These are phyloP conservation scores for Discostella pseudostelligera DNA, from an alignment of 108 stramenopile genomes.

Conservation along the genomic window DNA sequence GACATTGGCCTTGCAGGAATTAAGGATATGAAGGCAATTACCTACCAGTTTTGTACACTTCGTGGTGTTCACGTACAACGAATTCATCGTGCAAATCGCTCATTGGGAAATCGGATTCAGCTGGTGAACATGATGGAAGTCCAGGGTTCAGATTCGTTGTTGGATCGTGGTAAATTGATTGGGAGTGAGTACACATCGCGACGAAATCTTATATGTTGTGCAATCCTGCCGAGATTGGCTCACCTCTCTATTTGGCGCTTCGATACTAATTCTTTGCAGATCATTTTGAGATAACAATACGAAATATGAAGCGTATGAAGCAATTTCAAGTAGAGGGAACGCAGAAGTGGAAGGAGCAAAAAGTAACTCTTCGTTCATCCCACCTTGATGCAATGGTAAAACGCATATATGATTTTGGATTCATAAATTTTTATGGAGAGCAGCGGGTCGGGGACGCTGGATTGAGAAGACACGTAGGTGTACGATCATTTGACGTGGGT, in stretches of 20 bases:
- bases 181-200: slow-evolving; percentile 42
- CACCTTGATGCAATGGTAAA: slow-evolving; percentile 60
- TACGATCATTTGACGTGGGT: slow-evolving; percentile 79
- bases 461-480: slow-evolving; percentile 49
- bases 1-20: slow-evolving; percentile 84
- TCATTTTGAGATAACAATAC: slow-evolving; percentile 61
- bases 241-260: background rate
- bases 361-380: slow-evolving; percentile 37
- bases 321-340: slow-evolving; percentile 19
- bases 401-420: slow-evolving; percentile 56
- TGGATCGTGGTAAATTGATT: slow-evolving; percentile 57
- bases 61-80: slow-evolving; percentile 40
- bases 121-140: slow-evolving; percentile 15
- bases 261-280: slow-evolving; percentile 15
- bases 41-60: slow-evolving; percentile 82
- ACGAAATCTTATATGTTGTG: no score
- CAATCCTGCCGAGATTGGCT: background rate
- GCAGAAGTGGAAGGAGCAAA: slow-evolving; percentile 34
- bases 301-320: slow-evolving; percentile 53
- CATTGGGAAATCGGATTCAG: slow-evolving; percentile 27
- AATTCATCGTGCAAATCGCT: slow-evolving; percentile 32
- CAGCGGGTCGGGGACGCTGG: slow-evolving; percentile 84
- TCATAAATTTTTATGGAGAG: slow-evolving; percentile 88
- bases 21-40: slow-evolving; percentile 85
- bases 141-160: slow-evolving; percentile 38